Percentiles rank a stretch among this genome's conserved stretches.
Evolutionary conservation across 1,284 basidiomycete species (phyloP).

Genomic region (Albatrellus sp.): DNA sequence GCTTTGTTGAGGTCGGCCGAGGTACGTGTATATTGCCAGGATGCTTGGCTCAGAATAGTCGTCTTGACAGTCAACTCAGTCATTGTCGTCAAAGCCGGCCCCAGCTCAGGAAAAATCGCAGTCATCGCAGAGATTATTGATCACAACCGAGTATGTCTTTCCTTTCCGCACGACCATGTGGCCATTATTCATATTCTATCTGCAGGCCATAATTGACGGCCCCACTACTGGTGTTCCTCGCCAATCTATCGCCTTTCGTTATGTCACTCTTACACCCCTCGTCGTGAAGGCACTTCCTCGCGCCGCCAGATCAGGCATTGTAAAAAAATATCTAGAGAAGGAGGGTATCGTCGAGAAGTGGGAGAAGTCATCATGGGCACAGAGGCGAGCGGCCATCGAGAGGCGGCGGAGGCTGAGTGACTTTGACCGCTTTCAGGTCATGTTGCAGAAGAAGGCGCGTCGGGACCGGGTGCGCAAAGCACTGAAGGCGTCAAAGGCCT

Average conservation of each 20-base stretch:
- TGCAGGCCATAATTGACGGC: conserved; percentile 90
- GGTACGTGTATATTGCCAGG: conserved; percentile 31
- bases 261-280: conserved; percentile 87
- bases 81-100: conserved; percentile 89
- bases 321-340: conserved; percentile 85
- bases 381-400: conserved; percentile 74
- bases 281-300: conserved; percentile 81
- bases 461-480: conserved; percentile 60
- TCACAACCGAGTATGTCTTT: conserved; percentile 82
- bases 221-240: conserved; percentile 86
- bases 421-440: conserved; percentile 79
- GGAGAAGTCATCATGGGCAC: conserved; percentile 81
- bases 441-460: conserved; percentile 69
- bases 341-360: conserved; percentile 70
- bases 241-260: conserved; percentile 85
- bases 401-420: conserved; percentile 75
- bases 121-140: conserved; percentile 97
- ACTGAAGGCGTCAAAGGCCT: conserved; percentile 37
- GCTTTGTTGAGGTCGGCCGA: conserved; percentile 97
- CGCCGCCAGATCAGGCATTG: conserved; percentile 68
- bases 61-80: conserved; percentile 31
- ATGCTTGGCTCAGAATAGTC: not conserved
- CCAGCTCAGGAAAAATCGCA: conserved; percentile 81
- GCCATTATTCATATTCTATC: conserved; percentile 1
- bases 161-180: not conserved